These are phyloP conservation scores for Plasmopara halstedii DNA, from an alignment of 352 stramenopile species.

Conservation along the genomic window DNA sequence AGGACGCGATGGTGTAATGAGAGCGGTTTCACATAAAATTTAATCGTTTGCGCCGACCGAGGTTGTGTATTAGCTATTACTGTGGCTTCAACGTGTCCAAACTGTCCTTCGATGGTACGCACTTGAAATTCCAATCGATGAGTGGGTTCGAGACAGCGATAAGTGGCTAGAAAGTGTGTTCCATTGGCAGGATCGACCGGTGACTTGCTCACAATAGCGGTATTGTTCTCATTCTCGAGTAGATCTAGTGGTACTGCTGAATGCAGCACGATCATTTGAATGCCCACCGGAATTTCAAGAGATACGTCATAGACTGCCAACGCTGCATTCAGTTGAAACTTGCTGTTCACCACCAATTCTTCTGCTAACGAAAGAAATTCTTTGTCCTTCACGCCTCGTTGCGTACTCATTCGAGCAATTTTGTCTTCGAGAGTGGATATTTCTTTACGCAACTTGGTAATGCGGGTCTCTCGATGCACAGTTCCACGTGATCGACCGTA, in stretches of 20 bases:
- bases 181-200: conserved; percentile 33
- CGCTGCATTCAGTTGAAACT: conserved; percentile 65
- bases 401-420: conserved; percentile 46
- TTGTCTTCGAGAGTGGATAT: conserved; percentile 64
- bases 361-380: conserved; percentile 64
- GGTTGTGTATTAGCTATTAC: conserved; percentile 58
- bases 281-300: conserved; percentile 71
- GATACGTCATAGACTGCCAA: conserved; percentile 71
- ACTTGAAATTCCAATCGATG: conserved; percentile 76
- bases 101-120: conserved; percentile 80
- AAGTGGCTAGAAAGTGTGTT: conserved; percentile 72
- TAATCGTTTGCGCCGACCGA: conserved; percentile 59
- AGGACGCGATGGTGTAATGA: conserved; percentile 73
- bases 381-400: conserved; percentile 38
- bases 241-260: conserved; percentile 69
- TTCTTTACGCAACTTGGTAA: conserved; percentile 76
- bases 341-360: conserved; percentile 70
- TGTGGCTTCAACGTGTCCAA: conserved; percentile 67
- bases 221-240: conserved; percentile 66
- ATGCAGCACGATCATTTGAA: conserved; percentile 70
- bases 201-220: conserved; percentile 71
- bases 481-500: conserved; percentile 70
- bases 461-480: conserved; percentile 67
- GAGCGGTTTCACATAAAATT: conserved; percentile 75
- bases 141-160: conserved; percentile 67